phyloP scores from a whole-genome alignment of 2,329 filamentous ascomycete species.

The Aspergillus phoenicis region DNA sequence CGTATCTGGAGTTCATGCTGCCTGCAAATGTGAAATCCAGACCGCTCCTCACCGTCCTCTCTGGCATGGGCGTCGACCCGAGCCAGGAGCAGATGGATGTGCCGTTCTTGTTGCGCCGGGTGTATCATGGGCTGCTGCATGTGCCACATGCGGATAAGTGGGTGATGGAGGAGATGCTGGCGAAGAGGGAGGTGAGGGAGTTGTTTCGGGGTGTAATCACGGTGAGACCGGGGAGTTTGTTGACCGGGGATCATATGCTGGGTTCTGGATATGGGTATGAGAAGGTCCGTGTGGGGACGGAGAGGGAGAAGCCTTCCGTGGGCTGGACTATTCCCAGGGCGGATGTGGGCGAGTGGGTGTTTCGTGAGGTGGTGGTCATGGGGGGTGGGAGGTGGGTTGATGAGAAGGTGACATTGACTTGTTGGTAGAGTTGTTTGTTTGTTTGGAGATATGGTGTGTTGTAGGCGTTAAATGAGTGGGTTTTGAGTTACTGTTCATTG shows the following conservation, averaged over 20 bases:
- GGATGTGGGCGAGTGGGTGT: background rate
- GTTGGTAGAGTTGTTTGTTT: too few species aligned
- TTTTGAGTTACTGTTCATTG: too few species aligned
- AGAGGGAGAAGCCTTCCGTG: background rate
- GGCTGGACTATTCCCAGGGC: background rate
- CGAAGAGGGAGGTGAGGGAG: slow-evolving; percentile 12
- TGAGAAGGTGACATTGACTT: too few species aligned
- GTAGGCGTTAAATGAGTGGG: too few species aligned
- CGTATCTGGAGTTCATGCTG: too few species aligned
- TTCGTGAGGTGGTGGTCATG: background rate
- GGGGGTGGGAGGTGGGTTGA: background rate
- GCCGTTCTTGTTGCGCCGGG: slow-evolving; percentile 33
- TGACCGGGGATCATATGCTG: slow-evolving; percentile 21
- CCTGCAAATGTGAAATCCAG: too few species aligned
- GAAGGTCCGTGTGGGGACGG: background rate
- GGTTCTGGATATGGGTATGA: background rate
- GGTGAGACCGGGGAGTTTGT: slow-evolving; percentile 34
- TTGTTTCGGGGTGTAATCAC: slow-evolving; percentile 20
- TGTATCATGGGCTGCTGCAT: slow-evolving; percentile 36
- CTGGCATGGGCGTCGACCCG: too few species aligned
- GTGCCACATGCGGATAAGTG: slow-evolving; percentile 42
- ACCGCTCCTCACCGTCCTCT: slow-evolving; percentile 24
- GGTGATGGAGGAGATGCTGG: slow-evolving; percentile 35
- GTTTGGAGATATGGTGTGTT: too few species aligned
- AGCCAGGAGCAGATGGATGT: slow-evolving; percentile 30